Percentiles rank a stretch among this genome's conserved stretches.
phyloP scores from a whole-genome alignment of 108 stramenopile species.

The Mediolabrus comicus region DNA sequence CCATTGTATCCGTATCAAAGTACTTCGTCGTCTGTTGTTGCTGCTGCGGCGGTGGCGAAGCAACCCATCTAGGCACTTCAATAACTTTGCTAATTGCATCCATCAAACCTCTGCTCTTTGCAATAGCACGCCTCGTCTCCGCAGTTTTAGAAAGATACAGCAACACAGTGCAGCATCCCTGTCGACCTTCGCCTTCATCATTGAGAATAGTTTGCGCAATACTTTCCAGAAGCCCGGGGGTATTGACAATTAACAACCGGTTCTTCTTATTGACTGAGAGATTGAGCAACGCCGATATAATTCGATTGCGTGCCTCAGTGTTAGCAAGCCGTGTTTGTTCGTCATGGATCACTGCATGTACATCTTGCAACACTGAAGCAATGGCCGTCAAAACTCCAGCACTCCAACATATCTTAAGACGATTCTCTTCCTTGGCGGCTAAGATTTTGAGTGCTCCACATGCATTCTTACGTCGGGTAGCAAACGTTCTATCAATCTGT shows the following conservation, averaged over 20 bases:
- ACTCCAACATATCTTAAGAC: slow-evolving; percentile 76
- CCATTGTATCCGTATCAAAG: not conserved
- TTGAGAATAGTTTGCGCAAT: slow-evolving; percentile 38
- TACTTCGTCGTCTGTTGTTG: not conserved
- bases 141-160: slow-evolving; percentile 62
- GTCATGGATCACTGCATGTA: slow-evolving; percentile 31
- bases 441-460: slow-evolving; percentile 83
- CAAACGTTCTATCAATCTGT: slow-evolving; percentile 58
- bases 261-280: slow-evolving; percentile 63
- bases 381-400: slow-evolving; percentile 68
- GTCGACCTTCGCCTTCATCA: slow-evolving; percentile 56
- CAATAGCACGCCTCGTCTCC: slow-evolving; percentile 65
- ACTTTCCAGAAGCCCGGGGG: slow-evolving; percentile 26
- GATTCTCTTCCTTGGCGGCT: slow-evolving; percentile 57
- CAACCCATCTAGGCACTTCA: slow-evolving; percentile 22
- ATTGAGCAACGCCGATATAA: slow-evolving; percentile 61
- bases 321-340: slow-evolving; percentile 44
- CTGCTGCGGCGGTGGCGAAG: not conserved
- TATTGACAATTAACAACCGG: slow-evolving; percentile 53
- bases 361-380: slow-evolving; percentile 61
- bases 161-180: slow-evolving; percentile 64
- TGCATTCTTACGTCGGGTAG: slow-evolving; percentile 79
- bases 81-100: slow-evolving; percentile 56
- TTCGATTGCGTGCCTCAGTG: slow-evolving; percentile 58
- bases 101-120: slow-evolving; percentile 58